These are phyloP conservation scores for Niebla homalea DNA, from an alignment of 495 filamentous ascomycete genomes.

Conservation along the genomic window DNA sequence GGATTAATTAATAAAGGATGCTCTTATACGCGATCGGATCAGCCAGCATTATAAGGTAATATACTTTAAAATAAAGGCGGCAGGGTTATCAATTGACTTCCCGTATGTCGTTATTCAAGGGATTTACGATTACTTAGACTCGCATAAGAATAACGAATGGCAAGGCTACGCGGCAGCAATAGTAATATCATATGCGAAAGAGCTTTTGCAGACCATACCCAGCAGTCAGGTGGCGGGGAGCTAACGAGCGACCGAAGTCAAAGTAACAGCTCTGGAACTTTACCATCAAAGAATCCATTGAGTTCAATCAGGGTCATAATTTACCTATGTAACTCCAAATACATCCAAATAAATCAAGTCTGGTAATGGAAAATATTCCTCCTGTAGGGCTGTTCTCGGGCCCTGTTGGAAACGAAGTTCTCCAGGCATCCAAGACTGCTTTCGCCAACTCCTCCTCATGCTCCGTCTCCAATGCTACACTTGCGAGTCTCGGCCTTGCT, in stretches of 20 bases:
- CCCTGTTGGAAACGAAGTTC: background rate
- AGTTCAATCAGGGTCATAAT: too few relatives aligned
- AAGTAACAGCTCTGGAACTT: too few relatives aligned
- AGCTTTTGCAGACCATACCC: constrained; percentile 9
- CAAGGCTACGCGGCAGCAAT: constrained; percentile 25
- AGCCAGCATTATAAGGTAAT: too few relatives aligned
- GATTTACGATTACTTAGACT: constrained; percentile 30
- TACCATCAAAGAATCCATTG: too few relatives aligned
- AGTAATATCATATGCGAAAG: constrained; percentile 25
- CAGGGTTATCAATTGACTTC: constrained; percentile 25
- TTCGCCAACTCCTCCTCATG: constrained; percentile 5
- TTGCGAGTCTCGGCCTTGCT: too few relatives aligned
- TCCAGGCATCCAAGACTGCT: background rate
- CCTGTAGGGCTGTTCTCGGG: constrained; percentile 1
- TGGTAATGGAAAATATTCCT: background rate
- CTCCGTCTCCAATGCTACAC: background rate
- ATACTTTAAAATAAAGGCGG: too few relatives aligned
- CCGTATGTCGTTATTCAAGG: constrained; percentile 28
- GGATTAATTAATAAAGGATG: constrained; percentile 26
- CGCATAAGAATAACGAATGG: constrained; percentile 27
- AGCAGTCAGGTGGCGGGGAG: too few relatives aligned
- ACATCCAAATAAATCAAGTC: too few relatives aligned
- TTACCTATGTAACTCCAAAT: too few relatives aligned
- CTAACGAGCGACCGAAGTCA: too few relatives aligned
- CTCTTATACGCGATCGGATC: constrained; percentile 25